Percentiles rank a stretch among this genome's conserved stretches.
Conservation (phyloP, 352 stramenopile genomes). For the Phytophthora hybrid region DNA sequence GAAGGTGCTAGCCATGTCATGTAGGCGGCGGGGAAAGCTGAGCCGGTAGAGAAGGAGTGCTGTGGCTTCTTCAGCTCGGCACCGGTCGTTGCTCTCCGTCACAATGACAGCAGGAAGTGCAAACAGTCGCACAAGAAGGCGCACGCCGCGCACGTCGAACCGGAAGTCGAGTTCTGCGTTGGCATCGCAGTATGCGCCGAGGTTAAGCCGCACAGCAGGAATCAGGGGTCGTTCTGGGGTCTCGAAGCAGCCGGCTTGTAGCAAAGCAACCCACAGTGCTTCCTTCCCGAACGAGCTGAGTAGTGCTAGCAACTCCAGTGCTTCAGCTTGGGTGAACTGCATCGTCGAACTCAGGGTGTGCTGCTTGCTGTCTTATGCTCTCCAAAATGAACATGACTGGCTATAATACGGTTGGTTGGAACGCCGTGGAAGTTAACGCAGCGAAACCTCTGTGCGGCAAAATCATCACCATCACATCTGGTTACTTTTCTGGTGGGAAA, state of each 20-base stretch:
- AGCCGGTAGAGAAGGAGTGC: conserved; percentile 6
- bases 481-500: not conserved
- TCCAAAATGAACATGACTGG: not conserved
- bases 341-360: not conserved
- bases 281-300: not conserved
- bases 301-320: not conserved
- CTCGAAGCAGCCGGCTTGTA: not conserved
- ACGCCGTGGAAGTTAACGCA: not conserved
- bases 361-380: not conserved
- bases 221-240: conserved; percentile 5
- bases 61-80: not conserved
- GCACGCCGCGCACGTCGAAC: conserved; percentile 3
- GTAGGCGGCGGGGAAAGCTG: not conserved
- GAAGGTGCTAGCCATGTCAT: conserved; percentile 15
- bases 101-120: conserved; percentile 2
- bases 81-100: not conserved
- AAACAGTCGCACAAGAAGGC: not conserved
- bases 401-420: not conserved
- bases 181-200: not conserved
- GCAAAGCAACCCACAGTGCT: not conserved
- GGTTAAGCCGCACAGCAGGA: not conserved
- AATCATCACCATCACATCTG: not conserved
- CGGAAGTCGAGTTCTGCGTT: conserved; percentile 12
- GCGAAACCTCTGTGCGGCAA: not conserved
- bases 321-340: conserved; percentile 1